Conservation (phyloP, 2,329 filamentous ascomycete genomes). For the Cladosporium sp. region DNA sequence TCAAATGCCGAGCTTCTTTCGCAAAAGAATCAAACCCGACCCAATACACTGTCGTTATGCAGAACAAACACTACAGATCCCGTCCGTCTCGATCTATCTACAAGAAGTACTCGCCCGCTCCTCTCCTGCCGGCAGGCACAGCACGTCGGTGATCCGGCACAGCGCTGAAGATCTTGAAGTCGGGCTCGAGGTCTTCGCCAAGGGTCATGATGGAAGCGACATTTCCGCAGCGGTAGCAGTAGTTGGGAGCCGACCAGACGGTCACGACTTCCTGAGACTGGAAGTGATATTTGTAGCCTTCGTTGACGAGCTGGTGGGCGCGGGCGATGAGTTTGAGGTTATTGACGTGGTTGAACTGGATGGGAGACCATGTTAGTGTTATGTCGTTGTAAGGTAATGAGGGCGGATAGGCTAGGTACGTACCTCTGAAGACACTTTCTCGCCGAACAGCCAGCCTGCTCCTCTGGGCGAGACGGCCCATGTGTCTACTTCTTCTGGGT, state of each 20-base stretch:
- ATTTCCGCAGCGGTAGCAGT: conserved; percentile 94
- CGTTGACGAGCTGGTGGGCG: conserved; percentile 71
- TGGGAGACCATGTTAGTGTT: conserved; percentile 9
- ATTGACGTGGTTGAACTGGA: conserved; percentile 69
- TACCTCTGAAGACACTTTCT: conserved; percentile 66
- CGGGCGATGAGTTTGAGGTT: conserved; percentile 66
- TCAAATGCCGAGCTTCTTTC: not conserved
- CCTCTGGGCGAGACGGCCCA: conserved; percentile 65
- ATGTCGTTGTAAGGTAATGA: conserved; percentile 1
- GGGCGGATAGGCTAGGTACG: conserved; percentile 14
- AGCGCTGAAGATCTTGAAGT: conserved; percentile 87
- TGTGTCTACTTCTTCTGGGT: conserved; percentile 65
- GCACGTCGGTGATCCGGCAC: conserved; percentile 83
- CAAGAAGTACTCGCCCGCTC: conserved; percentile 50
- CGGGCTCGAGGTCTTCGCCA: conserved; percentile 76
- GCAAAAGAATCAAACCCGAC: not conserved
- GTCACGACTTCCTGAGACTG: conserved; percentile 88
- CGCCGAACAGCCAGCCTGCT: conserved; percentile 64
- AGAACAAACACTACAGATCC: not conserved
- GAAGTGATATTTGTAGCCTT: conserved; percentile 90
- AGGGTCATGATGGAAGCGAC: conserved; percentile 86
- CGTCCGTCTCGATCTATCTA: conserved; percentile 22
- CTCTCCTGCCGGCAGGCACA: conserved; percentile 61
- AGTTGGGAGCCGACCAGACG: conserved; percentile 87
- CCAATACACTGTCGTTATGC: not conserved